A percentile compares a stretch with the other conserved stretches of the same genome.
Conservation (phyloP, 2,329 filamentous ascomycete genomes). For the Capronia americana region DNA sequence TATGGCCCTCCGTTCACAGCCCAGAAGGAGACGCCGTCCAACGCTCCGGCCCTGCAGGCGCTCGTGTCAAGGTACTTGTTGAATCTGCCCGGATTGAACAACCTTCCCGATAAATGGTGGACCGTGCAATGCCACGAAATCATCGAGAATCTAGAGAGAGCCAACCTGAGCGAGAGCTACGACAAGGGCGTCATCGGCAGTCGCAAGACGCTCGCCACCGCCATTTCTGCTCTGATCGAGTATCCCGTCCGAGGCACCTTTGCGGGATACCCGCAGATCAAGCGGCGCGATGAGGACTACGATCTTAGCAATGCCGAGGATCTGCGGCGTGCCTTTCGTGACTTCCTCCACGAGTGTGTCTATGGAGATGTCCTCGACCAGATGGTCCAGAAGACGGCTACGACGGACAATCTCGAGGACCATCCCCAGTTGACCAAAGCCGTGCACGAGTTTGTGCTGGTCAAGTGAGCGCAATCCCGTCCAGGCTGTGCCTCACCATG, state of each 20-base stretch:
- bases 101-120: constrained; percentile 71
- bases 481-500: constrained; percentile 3
- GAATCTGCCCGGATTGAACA: constrained; percentile 68
- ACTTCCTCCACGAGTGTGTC: constrained; percentile 69
- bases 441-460: constrained; percentile 70
- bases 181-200: constrained; percentile 78
- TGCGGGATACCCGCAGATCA: constrained; percentile 61
- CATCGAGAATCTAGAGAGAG: constrained; percentile 67
- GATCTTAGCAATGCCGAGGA: constrained; percentile 66
- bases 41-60: constrained; percentile 70
- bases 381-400: constrained; percentile 66
- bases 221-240: constrained; percentile 72
- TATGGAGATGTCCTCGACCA: constrained; percentile 72
- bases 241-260: constrained; percentile 70
- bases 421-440: constrained; percentile 68
- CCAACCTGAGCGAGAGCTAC: constrained; percentile 79
- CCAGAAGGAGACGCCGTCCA: constrained; percentile 51
- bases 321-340: constrained; percentile 69
- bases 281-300: constrained; percentile 54
- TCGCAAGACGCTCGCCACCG: constrained; percentile 76
- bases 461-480: constrained; percentile 64
- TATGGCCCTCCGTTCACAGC: constrained; percentile 73
- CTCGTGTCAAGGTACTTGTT: constrained; percentile 71
- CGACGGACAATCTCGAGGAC: constrained; percentile 67
- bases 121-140: constrained; percentile 65